These are phyloP conservation scores for Russula compacta DNA, from an alignment of 768 basidiomycete genomes.

Conservation along the genomic window DNA sequence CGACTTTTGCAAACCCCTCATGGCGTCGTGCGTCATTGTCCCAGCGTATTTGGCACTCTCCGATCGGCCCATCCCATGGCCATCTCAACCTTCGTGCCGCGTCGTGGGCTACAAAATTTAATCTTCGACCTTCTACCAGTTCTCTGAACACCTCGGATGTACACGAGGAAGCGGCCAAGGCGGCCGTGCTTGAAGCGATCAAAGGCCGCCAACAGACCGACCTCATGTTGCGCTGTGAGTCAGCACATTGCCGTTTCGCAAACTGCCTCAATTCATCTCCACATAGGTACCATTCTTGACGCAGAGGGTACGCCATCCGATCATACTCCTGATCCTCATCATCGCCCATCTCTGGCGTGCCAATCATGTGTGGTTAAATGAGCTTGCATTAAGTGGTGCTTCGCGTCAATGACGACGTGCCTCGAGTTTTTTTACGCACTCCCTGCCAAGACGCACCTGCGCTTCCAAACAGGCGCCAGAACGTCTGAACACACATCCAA, in stretches of 20 bases:
- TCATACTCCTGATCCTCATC: not conserved
- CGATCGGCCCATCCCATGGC: not conserved
- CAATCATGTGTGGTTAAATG: slow-evolving; percentile 23
- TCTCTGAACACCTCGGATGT: slow-evolving; percentile 22
- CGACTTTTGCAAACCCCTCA: slow-evolving; percentile 1
- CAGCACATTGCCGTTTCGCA: slow-evolving; percentile 20
- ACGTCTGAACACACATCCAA: not conserved
- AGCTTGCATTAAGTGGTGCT: not conserved
- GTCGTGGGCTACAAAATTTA: slow-evolving; percentile 27
- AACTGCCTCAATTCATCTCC: slow-evolving; percentile 12
- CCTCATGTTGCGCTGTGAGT: slow-evolving; percentile 84
- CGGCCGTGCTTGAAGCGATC: slow-evolving; percentile 73
- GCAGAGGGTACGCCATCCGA: slow-evolving; percentile 47
- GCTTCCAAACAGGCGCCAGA: slow-evolving; percentile 3
- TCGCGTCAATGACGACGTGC: not conserved
- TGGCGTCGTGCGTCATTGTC: slow-evolving; percentile 10
- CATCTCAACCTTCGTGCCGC: slow-evolving; percentile 9
- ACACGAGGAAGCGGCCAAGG: slow-evolving; percentile 64
- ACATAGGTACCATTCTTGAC: slow-evolving; percentile 78
- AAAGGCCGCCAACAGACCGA: slow-evolving; percentile 83
- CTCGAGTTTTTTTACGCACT: slow-evolving; percentile 12
- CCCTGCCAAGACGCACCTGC: not conserved
- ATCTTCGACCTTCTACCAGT: slow-evolving; percentile 15
- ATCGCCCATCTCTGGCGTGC: slow-evolving; percentile 6
- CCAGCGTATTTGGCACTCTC: slow-evolving; percentile 5